Evolutionary conservation across 2,329 filamentous ascomycete genomes (phyloP).

Genomic region (Penicillium nordicum): DNA sequence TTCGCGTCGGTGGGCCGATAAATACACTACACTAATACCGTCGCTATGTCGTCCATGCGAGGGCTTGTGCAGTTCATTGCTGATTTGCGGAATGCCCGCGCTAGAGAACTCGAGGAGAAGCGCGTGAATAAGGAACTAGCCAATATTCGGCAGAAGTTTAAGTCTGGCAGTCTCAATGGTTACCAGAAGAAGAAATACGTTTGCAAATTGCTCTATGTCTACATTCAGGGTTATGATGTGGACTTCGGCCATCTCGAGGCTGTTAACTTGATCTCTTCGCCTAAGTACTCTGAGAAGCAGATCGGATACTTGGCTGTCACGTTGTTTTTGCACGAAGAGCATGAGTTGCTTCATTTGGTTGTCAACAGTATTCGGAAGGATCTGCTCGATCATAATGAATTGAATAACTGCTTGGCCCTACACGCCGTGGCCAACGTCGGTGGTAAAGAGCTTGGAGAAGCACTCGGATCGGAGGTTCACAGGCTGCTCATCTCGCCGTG

Average conservation of each 20-base stretch:
- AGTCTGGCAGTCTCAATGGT: conserved; percentile 86
- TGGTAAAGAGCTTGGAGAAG: conserved; percentile 94
- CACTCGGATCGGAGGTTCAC: conserved; percentile 86
- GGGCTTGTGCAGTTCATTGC: conserved; percentile 98
- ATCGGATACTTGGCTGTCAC: conserved; percentile 98
- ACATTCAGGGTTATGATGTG: conserved; percentile 98
- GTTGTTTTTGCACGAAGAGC: conserved; percentile 92
- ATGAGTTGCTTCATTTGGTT: conserved; percentile 91
- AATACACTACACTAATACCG: conserved; percentile 2
- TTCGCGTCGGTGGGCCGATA: not conserved
- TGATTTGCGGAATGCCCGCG: conserved; percentile 89
- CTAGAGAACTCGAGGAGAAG: conserved; percentile 95
- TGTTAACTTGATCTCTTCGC: conserved; percentile 93
- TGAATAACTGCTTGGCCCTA: conserved; percentile 93
- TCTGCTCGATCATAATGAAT: conserved; percentile 86
- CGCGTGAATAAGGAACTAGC: conserved; percentile 98
- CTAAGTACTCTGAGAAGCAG: conserved; percentile 98
- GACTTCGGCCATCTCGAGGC: conserved; percentile 98
- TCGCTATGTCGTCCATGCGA: conserved; percentile 48
- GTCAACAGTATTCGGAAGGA: conserved; percentile 99
- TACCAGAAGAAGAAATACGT: conserved; percentile 99
- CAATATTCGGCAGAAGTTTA: conserved; percentile 98
- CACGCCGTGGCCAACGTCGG: conserved; percentile 98
- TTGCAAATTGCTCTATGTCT: conserved; percentile 99
- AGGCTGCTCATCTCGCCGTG: conserved; percentile 91